Evolutionary conservation across 345 rosid species (phyloP).

Genomic region (Eucalyptus caleyi): DNA sequence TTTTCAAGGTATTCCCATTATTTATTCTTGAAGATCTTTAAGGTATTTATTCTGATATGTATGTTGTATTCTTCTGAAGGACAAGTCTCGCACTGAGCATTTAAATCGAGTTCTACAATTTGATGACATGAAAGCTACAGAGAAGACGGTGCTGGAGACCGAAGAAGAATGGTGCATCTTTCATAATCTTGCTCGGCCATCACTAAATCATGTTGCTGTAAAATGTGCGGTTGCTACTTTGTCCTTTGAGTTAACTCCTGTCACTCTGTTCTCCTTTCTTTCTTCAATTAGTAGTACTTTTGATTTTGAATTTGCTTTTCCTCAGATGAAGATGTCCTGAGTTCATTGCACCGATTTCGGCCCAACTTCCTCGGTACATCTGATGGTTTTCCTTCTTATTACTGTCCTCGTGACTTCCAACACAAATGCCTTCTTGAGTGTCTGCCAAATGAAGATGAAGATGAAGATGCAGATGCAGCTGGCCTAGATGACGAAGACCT

Average conservation of each 20-base stretch:
- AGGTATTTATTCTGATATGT: not conserved
- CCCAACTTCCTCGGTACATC: constrained; percentile 43
- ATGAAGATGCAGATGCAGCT: not conserved
- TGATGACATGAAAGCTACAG: constrained; percentile 20
- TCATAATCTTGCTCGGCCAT: constrained; percentile 63
- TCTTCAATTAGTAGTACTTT: not conserved
- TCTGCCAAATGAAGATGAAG: constrained; percentile 24
- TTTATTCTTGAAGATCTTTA: not conserved
- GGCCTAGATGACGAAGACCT: constrained; percentile 27
- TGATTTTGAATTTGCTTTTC: not conserved
- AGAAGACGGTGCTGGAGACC: constrained; percentile 20
- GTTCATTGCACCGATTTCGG: constrained; percentile 61
- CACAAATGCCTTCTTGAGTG: constrained; percentile 54
- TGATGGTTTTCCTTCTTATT: constrained; percentile 47
- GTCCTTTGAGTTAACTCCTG: not conserved
- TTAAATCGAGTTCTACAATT: constrained; percentile 29
- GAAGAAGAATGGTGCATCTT: constrained; percentile 87
- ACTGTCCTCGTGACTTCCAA: constrained; percentile 44
- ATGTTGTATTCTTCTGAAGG: constrained; percentile 26
- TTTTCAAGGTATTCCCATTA: constrained; percentile 46
- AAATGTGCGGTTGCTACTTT: constrained; percentile 37
- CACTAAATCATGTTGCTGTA: constrained; percentile 62
- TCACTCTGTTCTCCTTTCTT: not conserved
- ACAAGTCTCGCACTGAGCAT: constrained; percentile 61
- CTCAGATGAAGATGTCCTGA: constrained; percentile 72